Conservation (phyloP, 352 stramenopile genomes). For the Blastocystis sp. region DNA sequence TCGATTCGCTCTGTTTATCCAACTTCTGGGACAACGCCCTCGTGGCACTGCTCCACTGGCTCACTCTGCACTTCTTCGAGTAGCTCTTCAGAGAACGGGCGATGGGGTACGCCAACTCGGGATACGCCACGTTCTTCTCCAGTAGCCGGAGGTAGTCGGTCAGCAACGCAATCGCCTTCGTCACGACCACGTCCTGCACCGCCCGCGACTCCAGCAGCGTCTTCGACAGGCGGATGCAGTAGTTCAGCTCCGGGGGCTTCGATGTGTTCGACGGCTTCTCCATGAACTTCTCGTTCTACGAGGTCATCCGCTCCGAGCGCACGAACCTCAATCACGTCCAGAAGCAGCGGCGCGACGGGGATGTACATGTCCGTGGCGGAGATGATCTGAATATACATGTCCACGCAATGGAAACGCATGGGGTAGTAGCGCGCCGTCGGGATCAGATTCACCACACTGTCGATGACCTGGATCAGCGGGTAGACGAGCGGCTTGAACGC, state of each 20-base stretch:
- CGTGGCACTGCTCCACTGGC: conserved; percentile 66
- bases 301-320: conserved; percentile 79
- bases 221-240: conserved; percentile 72
- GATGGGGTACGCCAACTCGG: conserved; percentile 86
- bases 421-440: conserved; percentile 83
- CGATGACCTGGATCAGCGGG: conserved; percentile 89
- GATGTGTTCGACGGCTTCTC: conserved; percentile 62
- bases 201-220: conserved; percentile 79
- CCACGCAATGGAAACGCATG: conserved; percentile 93
- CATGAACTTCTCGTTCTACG: conserved; percentile 75
- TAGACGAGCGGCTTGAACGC: conserved; percentile 85
- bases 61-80: conserved; percentile 66
- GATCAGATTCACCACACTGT: conserved; percentile 80
- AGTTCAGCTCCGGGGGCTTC: conserved; percentile 79
- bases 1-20: conserved; percentile 66
- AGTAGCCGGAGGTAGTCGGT: conserved; percentile 92
- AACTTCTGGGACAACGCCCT: conserved; percentile 41
- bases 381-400: conserved; percentile 92
- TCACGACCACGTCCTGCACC: conserved; percentile 87
- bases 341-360: conserved; percentile 88
- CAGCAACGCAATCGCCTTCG: conserved; percentile 89
- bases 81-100: conserved; percentile 36
- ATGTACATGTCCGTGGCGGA: conserved; percentile 91
- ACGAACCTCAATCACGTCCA: conserved; percentile 90
- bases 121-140: conserved; percentile 91